phyloP scores from a whole-genome alignment of 257 asterid species.

The Gentiana straminea region DNA sequence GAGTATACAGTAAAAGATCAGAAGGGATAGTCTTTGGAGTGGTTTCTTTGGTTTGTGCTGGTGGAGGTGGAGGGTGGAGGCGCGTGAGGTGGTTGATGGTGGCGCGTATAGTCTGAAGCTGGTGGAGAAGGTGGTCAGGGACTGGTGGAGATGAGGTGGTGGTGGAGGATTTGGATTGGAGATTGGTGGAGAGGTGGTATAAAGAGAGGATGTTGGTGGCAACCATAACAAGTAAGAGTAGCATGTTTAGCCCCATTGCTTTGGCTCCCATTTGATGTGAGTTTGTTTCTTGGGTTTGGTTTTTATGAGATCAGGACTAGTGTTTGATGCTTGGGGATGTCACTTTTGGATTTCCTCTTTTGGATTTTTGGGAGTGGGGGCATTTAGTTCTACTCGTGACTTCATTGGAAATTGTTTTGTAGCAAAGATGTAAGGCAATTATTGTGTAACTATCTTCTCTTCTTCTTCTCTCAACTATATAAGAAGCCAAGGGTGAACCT shows the following conservation, averaged over 20 bases:
- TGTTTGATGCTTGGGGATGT: too few species aligned
- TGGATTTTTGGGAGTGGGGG: too few species aligned
- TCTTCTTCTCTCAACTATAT: too few species aligned
- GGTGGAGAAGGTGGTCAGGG: constrained; percentile 94
- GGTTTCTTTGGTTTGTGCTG: constrained; percentile 19
- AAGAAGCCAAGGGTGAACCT: too few species aligned
- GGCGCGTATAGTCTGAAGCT: constrained; percentile 93
- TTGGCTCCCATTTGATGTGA: constrained; percentile 44
- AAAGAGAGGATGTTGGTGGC: constrained; percentile 96
- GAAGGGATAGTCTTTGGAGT: constrained; percentile 40
- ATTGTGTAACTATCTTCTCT: too few species aligned
- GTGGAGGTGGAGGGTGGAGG: constrained; percentile 43
- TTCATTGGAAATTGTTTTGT: too few species aligned
- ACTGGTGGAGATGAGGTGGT: constrained; percentile 30
- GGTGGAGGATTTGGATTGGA: constrained; percentile 47
- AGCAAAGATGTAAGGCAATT: too few species aligned
- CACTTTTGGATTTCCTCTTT: too few species aligned
- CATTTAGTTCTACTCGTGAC: too few species aligned
- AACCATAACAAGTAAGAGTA: constrained; percentile 83
- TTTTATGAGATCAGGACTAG: not conserved
- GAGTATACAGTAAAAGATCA: constrained; percentile 79
- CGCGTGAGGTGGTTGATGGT: constrained; percentile 86
- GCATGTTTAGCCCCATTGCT: constrained; percentile 70
- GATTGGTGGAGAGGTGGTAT: constrained; percentile 92
- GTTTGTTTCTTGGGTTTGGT: constrained; percentile 6